Evolutionary conservation across 306 rosid genomes (phyloP), one percentile per base, ranked within the genome.

Genomic region (Prosopis cineraria): DNA sequence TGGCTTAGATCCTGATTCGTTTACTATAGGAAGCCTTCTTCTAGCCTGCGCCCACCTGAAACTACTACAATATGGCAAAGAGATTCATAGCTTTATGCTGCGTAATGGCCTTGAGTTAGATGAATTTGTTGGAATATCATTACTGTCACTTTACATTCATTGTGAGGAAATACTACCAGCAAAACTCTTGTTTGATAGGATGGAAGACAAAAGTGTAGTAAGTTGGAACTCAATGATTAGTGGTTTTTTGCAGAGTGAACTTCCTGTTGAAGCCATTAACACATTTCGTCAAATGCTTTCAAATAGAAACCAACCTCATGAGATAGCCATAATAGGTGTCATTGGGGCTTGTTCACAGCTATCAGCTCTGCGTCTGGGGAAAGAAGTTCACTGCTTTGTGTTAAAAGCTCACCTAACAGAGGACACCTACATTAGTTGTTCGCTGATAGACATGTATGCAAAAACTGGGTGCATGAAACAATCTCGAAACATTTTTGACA

Each of bases 391-490:
- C 83, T 84, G 89, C 79, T 93, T 84, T 77, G 84, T 87, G 62
- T 68, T 87, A 34, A 93, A 88, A 78, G 80, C 84, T 68, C 44
- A 67, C 65, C 85, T 91, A 3, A 74, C 69, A 0, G 83, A 80
- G 43, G 90, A 91, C 64, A 14, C 36, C 59, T 91, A 87, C 75
- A 85, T 89, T 84, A 85, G 76, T 68, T 93, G 97, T 87, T 90
- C 98, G 39, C 77, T 89, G 70, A 74, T 91, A 71, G 93, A 91
- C 79, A 88, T 93, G 98, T 93, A 93, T 83, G 93, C 95, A 40
- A 93, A 93, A 87, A 78, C 88, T 66, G 95, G 98, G 70, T 87
- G 92, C 87, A 85, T 85, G 58, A 88, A 85, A 79, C 91, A 81
- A 76, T 85, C 95, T 75, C 86, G 77, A 45, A 75, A 56, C 70